Evolutionary conservation across 225 moss, liverwort and hornwort genomes (phyloP).

Genomic region (Marchantia polymorpha): DNA sequence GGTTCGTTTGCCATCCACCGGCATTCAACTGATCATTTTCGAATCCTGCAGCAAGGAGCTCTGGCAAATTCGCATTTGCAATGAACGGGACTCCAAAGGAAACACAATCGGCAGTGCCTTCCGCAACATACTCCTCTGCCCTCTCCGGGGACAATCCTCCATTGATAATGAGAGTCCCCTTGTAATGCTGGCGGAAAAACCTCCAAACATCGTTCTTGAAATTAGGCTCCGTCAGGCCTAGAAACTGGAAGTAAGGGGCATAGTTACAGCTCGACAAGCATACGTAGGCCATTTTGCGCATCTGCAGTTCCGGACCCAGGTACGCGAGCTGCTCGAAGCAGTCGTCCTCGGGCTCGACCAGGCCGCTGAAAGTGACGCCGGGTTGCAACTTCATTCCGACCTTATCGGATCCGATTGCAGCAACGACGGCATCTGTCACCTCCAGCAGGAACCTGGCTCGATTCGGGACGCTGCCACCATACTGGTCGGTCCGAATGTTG

Average conservation of each 20-base stretch:
- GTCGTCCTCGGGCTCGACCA: conserved; percentile 56
- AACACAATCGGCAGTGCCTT: conserved; percentile 52
- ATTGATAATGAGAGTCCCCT: conserved; percentile 50
- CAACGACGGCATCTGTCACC: conserved; percentile 46
- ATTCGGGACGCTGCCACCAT: conserved; percentile 55
- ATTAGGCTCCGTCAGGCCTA: conserved; percentile 35
- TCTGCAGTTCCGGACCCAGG: conserved; percentile 55
- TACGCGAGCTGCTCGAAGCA: conserved; percentile 38
- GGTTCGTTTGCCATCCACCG: conserved; percentile 33
- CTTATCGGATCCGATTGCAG: conserved; percentile 47
- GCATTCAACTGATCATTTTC: conserved; percentile 15
- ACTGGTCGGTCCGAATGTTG: conserved; percentile 49
- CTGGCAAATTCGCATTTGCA: conserved; percentile 56
- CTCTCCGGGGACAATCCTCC: conserved; percentile 45
- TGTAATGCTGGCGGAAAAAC: conserved; percentile 46
- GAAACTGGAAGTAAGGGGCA: conserved; percentile 36
- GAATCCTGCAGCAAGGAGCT: conserved; percentile 34
- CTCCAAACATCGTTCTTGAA: conserved; percentile 39
- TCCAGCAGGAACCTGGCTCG: conserved; percentile 48
- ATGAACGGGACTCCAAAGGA: conserved; percentile 42
- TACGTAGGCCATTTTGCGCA: conserved; percentile 50
- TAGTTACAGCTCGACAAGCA: conserved; percentile 46
- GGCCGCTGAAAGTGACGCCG: conserved; percentile 56
- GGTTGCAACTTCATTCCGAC: conserved; percentile 56
- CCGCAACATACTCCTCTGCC: conserved; percentile 44